Conservation (phyloP, 768 basidiomycete species). For the Pleurotus djamor region DNA sequence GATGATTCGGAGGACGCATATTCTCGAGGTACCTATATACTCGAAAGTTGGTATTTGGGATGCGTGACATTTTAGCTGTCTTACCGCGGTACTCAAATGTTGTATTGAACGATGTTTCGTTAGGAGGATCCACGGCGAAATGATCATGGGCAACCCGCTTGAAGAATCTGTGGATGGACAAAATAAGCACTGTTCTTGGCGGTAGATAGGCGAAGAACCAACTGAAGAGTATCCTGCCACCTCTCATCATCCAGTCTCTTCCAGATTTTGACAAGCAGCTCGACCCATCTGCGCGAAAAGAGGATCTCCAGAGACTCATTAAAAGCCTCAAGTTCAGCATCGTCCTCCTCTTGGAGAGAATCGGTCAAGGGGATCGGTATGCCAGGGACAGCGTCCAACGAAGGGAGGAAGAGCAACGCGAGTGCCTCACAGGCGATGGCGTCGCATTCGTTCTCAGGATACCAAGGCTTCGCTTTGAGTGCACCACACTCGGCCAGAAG, state of each 20-base stretch:
- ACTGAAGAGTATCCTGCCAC: slow-evolving; percentile 16
- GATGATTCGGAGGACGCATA: slow-evolving; percentile 22
- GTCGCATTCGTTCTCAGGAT: slow-evolving; percentile 20
- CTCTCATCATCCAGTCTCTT: slow-evolving; percentile 23
- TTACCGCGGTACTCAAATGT: slow-evolving; percentile 17
- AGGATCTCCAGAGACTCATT: slow-evolving; percentile 17
- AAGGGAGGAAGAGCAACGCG: slow-evolving; percentile 18
- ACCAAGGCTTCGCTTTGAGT: slow-evolving; percentile 21
- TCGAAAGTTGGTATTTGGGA: not conserved
- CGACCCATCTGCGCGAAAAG: slow-evolving; percentile 21
- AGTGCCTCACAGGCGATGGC: slow-evolving; percentile 20
- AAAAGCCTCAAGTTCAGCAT: slow-evolving; percentile 19
- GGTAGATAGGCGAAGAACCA: not conserved
- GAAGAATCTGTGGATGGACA: slow-evolving; percentile 4
- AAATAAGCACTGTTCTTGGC: no score
- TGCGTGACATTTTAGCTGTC: not conserved
- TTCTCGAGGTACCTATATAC: slow-evolving; percentile 18
- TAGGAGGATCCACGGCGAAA: slow-evolving; percentile 10
- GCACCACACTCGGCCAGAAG: slow-evolving; percentile 22
- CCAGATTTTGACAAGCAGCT: slow-evolving; percentile 21
- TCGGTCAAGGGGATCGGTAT: slow-evolving; percentile 11
- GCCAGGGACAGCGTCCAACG: slow-evolving; percentile 17
- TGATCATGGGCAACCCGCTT: slow-evolving; percentile 12
- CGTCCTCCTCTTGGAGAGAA: slow-evolving; percentile 10
- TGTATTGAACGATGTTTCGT: slow-evolving; percentile 7